Evolutionary conservation across 2,329 filamentous ascomycete species (phyloP).

Genomic region (Trichoderma sp.): DNA sequence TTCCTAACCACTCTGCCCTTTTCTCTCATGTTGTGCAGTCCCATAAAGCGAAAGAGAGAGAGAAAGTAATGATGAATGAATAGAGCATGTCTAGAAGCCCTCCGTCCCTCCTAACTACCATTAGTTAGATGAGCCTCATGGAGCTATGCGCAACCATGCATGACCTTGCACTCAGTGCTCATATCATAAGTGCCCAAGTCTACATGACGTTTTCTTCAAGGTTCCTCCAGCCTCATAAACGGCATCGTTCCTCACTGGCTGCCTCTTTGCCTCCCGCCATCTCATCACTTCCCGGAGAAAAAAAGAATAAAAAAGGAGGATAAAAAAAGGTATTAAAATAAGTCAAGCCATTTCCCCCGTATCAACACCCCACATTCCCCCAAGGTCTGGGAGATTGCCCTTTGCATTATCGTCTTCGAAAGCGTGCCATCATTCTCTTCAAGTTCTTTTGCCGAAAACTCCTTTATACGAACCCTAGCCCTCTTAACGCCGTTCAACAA

Average conservation of each 20-base stretch:
- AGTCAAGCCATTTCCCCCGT: neutral
- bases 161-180: neutral
- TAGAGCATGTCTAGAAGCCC: neutral
- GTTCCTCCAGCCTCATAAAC: neutral
- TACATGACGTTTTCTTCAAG: neutral
- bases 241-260: neutral
- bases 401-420: slow-evolving; percentile 15
- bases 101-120: neutral
- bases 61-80: neutral
- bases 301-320: neutral
- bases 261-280: neutral
- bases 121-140: neutral
- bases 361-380: slow-evolving; percentile 4
- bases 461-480: slow-evolving; percentile 14
- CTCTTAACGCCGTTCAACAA: slow-evolving; percentile 17
- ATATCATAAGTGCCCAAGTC: neutral
- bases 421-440: slow-evolving; percentile 1
- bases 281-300: neutral
- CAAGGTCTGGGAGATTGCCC: neutral
- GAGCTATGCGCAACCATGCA: neutral
- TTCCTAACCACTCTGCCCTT: neutral
- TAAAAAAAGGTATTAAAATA: neutral
- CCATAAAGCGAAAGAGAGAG: neutral
- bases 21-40: neutral
- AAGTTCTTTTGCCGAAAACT: slow-evolving; percentile 9